Base-by-base conservation (phyloP, 371 early-diverging fungal species). In the Mucor racemosus region DNA sequence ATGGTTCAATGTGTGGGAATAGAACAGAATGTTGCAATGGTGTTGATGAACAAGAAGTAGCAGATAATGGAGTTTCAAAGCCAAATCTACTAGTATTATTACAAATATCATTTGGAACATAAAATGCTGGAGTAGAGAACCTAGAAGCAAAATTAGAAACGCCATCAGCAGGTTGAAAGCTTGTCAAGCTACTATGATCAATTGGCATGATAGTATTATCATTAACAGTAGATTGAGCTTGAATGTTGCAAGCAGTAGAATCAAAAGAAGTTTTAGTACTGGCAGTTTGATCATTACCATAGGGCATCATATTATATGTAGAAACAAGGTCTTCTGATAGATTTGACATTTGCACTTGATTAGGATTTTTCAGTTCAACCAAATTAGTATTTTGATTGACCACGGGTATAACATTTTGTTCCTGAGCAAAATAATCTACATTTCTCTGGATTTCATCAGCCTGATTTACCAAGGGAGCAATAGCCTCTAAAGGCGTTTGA, bases 281-380 rank as follows among this genome's bases (percentile, higher is more conserved):
- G 36, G 36, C 36, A 36, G 36, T n/a, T n/a, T n/a, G n/a, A n/a
- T n/a, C 38, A 9, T 19, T 4, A 11, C 58, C 15, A 41, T 65
- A 65, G n/a, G 66, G 58, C 60, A 60, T 54, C 34, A 66, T 34
- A 34, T 66, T 66, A n/a, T 67, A 67, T 1, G 67, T 61, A 14
- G 56, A 8, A 1, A 61, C 15, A 15, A 56, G 39, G 11, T 21
- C 31, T 5, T 14, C 56, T 1, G 61, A 46, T 5, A 67, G 13
- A 0, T 61, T 48, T 15, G 17, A 7, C 39, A 67, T 46, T 11
- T 35, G 44, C 5, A 67, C 67, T 19, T 61, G 36, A 13, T 55
- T 21, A 7, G 62, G 33, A 31, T 46, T 8, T 39, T 7, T 46
- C 17, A 67, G 7, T 8, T 46, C 44, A 9, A 67, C 62, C 19